These are phyloP conservation scores for Colletotrichum acutatum DNA, from an alignment of 2,329 filamentous ascomycete species.

Conservation along the genomic window DNA sequence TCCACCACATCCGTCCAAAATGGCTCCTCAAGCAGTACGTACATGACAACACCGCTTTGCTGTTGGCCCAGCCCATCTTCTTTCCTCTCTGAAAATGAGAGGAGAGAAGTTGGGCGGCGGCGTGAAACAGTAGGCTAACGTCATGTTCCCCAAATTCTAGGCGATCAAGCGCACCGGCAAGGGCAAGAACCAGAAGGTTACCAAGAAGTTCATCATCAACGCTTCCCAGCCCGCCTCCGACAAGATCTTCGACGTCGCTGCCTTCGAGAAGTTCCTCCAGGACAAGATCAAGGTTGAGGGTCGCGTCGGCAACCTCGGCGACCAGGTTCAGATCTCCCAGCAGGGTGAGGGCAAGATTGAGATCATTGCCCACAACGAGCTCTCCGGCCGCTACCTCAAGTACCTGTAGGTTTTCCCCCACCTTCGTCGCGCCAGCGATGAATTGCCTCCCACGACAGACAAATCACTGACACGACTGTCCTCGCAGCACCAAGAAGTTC, in stretches of 20 bases:
- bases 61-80: conserved; percentile 74
- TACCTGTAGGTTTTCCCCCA: conserved; percentile 80
- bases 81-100: no score
- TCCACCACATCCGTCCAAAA: conserved; percentile 64
- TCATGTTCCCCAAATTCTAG: conserved; percentile 63
- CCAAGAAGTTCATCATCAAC: conserved; percentile 99
- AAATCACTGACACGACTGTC: conserved; percentile 4
- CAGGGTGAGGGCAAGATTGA: conserved; percentile 97
- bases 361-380: conserved; percentile 96
- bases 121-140: conserved; percentile 97
- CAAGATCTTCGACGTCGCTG: conserved; percentile 99
- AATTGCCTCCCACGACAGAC: no score
- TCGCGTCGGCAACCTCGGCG: conserved; percentile 97
- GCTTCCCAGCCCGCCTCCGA: conserved; percentile 97
- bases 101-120: conserved; percentile 54
- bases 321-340: conserved; percentile 90
- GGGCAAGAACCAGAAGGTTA: conserved; percentile 77
- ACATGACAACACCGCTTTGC: conserved; percentile 82
- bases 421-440: neutral
- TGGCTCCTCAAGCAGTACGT: conserved; percentile 93
- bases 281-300: conserved; percentile 99
- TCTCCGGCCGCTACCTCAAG: conserved; percentile 99
- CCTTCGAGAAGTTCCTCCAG: conserved; percentile 99
- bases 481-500: conserved; percentile 96
- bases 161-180: conserved; percentile 70